A percentile compares a stretch with the other conserved stretches of the same genome.
phyloP scores from a whole-genome alignment of 305 asterid genomes.

The Petunia hybrid region DNA sequence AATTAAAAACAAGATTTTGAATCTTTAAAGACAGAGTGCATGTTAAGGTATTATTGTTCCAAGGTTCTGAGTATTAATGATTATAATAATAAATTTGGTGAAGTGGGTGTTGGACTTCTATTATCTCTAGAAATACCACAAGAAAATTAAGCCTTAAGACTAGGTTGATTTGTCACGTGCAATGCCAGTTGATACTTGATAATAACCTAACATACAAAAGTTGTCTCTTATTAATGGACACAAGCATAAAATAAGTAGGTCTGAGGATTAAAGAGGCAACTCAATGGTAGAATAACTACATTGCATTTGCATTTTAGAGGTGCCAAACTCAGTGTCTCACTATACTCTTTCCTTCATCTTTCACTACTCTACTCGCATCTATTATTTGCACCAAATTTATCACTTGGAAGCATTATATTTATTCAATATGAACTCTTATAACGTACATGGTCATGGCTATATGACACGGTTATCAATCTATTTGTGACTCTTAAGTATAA shows the following conservation, averaged over 20 bases:
- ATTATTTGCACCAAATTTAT: no score
- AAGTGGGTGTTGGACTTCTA: neutral
- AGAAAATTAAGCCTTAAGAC: neutral
- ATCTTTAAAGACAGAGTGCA: slow-evolving; percentile 28
- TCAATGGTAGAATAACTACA: neutral
- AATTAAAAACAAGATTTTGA: neutral
- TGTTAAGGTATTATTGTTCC: slow-evolving; percentile 41
- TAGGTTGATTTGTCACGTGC: slow-evolving; percentile 6
- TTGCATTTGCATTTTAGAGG: neutral
- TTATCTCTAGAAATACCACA: neutral
- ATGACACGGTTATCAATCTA: no score
- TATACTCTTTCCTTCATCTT: no score
- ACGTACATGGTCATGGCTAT: no score
- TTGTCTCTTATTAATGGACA: neutral
- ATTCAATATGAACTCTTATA: no score
- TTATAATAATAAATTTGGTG: neutral
- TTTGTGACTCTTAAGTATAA: no score
- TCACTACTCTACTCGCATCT: no score
- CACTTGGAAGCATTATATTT: no score
- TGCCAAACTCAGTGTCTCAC: neutral
- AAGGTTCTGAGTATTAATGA: neutral
- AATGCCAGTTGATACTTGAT: neutral
- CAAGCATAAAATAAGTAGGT: neutral
- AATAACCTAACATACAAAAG: neutral
- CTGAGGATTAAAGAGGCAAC: neutral